phyloP scores from a whole-genome alignment of 345 rosid species.

The Hypericum androsaemum region DNA sequence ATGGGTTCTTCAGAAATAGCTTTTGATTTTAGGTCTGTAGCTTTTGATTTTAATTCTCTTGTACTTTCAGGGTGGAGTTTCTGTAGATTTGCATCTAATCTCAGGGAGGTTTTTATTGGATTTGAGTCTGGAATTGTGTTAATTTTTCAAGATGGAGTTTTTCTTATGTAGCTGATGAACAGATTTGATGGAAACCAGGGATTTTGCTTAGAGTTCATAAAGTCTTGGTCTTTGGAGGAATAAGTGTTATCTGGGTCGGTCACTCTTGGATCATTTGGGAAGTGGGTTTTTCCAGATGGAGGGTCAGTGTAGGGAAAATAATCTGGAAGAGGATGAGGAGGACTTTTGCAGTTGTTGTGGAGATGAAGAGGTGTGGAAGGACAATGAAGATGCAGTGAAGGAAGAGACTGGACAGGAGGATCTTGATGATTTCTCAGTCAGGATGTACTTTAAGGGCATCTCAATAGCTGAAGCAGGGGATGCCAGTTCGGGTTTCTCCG shows the following conservation, averaged over 20 bases:
- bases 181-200: slow-evolving; percentile 6
- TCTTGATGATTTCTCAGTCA: slow-evolving; percentile 66
- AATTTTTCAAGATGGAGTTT: too few relatives aligned
- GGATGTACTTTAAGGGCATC: slow-evolving; percentile 77
- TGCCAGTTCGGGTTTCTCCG: slow-evolving; percentile 50
- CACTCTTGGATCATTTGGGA: slow-evolving; percentile 1
- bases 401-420: slow-evolving; percentile 28
- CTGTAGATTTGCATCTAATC: too few relatives aligned
- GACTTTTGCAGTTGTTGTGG: slow-evolving; percentile 91
- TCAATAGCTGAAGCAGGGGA: slow-evolving; percentile 52
- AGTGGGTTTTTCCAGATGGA: slow-evolving; percentile 37
- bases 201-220: slow-evolving; percentile 12
- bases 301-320: slow-evolving; percentile 34
- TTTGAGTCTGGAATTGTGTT: too few relatives aligned
- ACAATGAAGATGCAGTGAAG: slow-evolving; percentile 42
- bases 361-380: slow-evolving; percentile 87
- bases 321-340: slow-evolving; percentile 64
- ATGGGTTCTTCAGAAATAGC: too few relatives aligned
- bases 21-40: too few relatives aligned
- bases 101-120: too few relatives aligned
- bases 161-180: too few relatives aligned
- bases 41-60: too few relatives aligned
- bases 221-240: slow-evolving; percentile 18
- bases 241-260: background rate
- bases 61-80: too few relatives aligned